Conservation (phyloP, 306 rosid genomes). For the Inga oerstediana region DNA sequence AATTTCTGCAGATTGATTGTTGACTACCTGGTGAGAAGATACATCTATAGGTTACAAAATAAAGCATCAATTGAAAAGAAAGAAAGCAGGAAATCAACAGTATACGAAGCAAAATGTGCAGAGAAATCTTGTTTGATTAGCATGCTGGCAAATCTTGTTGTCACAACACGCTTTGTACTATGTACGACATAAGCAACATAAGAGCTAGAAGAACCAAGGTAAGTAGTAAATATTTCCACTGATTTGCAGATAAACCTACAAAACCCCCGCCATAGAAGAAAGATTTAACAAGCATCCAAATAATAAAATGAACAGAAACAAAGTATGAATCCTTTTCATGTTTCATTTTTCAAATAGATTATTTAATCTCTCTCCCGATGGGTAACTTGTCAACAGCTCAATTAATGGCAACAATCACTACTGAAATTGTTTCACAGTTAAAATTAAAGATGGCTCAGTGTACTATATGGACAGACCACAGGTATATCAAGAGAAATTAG, state of each 20-base stretch:
- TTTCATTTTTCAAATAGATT: not conserved
- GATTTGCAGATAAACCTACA: not conserved
- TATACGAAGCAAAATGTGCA: not conserved
- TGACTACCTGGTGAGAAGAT: constrained; percentile 56
- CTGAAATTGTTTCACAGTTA: not conserved
- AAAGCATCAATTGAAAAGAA: constrained; percentile 6
- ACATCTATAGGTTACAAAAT: constrained; percentile 9
- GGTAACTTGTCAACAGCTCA: not conserved
- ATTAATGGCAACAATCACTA: not conserved
- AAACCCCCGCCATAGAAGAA: not conserved
- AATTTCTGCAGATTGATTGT: constrained; percentile 43
- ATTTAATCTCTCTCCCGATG: no score
- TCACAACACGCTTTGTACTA: not conserved
- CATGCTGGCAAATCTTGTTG: not conserved
- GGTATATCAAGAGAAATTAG: not conserved
- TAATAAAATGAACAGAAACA: not conserved
- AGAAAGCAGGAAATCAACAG: not conserved
- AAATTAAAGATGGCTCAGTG: not conserved
- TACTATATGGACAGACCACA: not conserved
- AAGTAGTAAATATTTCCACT: not conserved
- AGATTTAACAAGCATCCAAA: not conserved
- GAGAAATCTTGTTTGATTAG: not conserved
- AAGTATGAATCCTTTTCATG: not conserved
- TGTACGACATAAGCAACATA: not conserved
- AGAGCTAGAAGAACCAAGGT: not conserved